Evolutionary conservation across 768 basidiomycete species (phyloP).

Genomic region (Podaxis sp.): DNA sequence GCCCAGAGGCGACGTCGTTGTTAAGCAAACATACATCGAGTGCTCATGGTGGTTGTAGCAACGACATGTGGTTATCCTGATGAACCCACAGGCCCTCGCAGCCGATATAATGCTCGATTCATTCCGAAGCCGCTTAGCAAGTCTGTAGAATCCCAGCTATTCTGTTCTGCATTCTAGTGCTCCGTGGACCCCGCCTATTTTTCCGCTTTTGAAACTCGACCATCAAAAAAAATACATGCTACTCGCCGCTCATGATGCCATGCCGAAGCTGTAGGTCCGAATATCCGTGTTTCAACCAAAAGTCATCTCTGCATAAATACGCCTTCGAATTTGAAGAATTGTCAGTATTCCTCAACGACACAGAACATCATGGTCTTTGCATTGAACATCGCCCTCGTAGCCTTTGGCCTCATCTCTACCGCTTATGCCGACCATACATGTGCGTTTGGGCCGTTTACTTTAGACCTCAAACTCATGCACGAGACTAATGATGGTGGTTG

Average conservation of each 20-base stretch:
- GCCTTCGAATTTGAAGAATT: background rate
- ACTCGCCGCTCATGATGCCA: background rate
- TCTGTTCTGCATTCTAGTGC: background rate
- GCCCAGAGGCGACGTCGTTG: no score
- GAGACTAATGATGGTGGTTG: background rate
- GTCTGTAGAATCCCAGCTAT: background rate
- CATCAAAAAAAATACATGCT: background rate
- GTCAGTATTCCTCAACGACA: background rate
- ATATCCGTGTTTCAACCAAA: background rate
- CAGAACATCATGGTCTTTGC: background rate
- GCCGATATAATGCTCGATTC: no score
- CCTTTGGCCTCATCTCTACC: constrained; percentile 6
- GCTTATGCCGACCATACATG: constrained; percentile 24
- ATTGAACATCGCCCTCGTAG: background rate
- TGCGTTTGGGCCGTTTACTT: constrained; percentile 8
- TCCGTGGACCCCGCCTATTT: background rate
- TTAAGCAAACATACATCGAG: no score
- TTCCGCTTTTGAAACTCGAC: background rate
- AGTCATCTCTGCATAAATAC: constrained; percentile 1
- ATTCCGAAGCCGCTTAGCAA: background rate
- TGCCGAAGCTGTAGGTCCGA: background rate
- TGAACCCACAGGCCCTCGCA: no score
- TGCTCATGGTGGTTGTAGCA: no score
- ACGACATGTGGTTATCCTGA: no score
- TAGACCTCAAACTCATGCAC: background rate